Evolutionary conservation across 306 rosid genomes (phyloP).

Genomic region (Inga oerstediana): DNA sequence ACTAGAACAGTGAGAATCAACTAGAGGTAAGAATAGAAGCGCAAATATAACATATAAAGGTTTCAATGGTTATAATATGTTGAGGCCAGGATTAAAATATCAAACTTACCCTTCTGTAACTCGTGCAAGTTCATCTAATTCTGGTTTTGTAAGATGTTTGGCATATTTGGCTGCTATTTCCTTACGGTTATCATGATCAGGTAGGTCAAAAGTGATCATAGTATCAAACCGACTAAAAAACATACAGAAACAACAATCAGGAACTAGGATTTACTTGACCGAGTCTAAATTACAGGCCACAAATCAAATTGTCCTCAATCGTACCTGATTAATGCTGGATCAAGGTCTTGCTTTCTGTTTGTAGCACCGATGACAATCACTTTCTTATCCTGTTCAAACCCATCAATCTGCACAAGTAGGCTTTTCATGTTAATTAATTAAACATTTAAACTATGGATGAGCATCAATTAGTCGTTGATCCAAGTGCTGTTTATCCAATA

Average conservation of each 20-base stretch:
- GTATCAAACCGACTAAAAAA: conserved; percentile 39
- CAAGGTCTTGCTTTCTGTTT: conserved; percentile 95
- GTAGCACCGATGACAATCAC: conserved; percentile 95
- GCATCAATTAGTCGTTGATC: background rate
- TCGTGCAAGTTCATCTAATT: conserved; percentile 54
- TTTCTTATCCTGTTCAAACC: conserved; percentile 90
- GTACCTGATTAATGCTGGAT: conserved; percentile 86
- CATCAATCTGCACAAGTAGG: conserved; percentile 76
- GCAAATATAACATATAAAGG: background rate
- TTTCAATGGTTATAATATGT: background rate
- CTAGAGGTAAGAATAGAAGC: background rate
- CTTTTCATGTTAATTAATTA: conserved; percentile 2
- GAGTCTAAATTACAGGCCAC: conserved; percentile 3
- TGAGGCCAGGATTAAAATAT: background rate
- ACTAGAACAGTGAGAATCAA: conserved; percentile 46
- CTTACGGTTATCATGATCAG: conserved; percentile 74
- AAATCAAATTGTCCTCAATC: conserved; percentile 14
- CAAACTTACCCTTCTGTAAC: conserved; percentile 56
- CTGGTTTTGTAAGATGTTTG: conserved; percentile 60
- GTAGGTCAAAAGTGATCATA: conserved; percentile 71
- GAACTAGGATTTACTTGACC: background rate
- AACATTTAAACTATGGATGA: background rate
- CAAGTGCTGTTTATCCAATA: background rate
- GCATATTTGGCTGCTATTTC: conserved; percentile 89
- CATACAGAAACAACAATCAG: background rate